Conservation (phyloP, 2,329 filamentous ascomycete species). For the Fusarium equiseti region DNA sequence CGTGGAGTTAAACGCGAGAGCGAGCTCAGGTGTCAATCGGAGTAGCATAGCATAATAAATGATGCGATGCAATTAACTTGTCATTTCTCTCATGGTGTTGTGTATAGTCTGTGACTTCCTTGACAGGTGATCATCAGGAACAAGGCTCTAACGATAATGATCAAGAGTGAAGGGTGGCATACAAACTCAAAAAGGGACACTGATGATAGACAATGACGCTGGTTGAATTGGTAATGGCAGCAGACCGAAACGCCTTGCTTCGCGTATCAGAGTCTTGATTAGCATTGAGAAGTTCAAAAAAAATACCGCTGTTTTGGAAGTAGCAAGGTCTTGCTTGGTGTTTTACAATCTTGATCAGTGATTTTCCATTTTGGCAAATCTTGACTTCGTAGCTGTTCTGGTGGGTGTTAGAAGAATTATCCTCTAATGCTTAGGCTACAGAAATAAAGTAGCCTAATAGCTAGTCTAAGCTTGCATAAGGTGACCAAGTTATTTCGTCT, state of each 20-base stretch:
- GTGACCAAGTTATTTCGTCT: no score
- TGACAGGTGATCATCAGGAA: background rate
- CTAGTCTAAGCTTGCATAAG: no score
- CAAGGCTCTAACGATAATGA: background rate
- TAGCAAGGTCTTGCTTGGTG: background rate
- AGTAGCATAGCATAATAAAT: constrained; percentile 23
- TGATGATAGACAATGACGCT: background rate
- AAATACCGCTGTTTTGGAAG: background rate
- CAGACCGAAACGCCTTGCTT: background rate
- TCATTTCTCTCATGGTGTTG: background rate
- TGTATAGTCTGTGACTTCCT: background rate
- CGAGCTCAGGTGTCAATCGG: constrained; percentile 19
- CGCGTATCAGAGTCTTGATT: background rate
- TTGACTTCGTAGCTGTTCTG: background rate
- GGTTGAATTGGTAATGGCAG: background rate
- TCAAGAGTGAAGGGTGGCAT: background rate
- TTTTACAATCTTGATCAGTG: background rate
- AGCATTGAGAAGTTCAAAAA: background rate
- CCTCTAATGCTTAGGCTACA: no score
- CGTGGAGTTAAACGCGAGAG: constrained; percentile 22
- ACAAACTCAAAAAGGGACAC: background rate
- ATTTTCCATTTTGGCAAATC: background rate
- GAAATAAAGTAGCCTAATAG: no score
- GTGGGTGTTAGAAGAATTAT: no score
- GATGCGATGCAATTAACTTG: background rate